Evolutionary conservation across 345 rosid genomes (phyloP).

Genomic region (Psidium guajava): DNA sequence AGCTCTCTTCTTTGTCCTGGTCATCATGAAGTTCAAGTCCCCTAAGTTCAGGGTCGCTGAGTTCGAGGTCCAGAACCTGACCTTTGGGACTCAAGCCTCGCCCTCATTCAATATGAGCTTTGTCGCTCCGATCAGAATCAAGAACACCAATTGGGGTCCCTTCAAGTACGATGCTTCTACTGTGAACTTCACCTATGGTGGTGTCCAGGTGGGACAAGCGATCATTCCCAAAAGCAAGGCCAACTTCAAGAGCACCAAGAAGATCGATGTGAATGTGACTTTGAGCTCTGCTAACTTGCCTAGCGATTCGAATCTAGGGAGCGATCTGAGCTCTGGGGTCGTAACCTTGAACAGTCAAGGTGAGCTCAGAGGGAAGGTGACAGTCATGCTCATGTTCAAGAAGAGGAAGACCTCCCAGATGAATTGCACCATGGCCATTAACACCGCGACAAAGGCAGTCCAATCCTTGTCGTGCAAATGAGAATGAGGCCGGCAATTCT

Average conservation of each 20-base stretch:
- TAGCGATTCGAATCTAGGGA: not conserved
- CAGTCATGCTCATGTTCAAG: not conserved
- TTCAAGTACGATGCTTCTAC: not conserved
- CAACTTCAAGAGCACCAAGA: not conserved
- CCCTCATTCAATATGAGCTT: conserved; percentile 1
- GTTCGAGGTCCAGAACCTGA: not conserved
- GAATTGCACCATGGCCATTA: not conserved
- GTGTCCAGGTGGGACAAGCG: not conserved
- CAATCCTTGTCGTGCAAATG: not conserved
- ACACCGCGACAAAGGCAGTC: not conserved
- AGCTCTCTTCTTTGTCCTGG: conserved; percentile 1
- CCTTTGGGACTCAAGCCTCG: not conserved
- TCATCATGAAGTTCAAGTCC: conserved; percentile 4
- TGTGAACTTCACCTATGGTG: not conserved
- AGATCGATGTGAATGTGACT: not conserved
- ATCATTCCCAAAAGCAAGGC: not conserved
- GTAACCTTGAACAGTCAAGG: not conserved
- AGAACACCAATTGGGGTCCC: conserved; percentile 7
- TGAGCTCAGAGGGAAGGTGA: not conserved
- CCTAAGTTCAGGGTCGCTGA: conserved; percentile 11
- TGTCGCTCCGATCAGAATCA: not conserved
- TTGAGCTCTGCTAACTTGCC: not conserved
- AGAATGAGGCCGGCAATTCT: not conserved
- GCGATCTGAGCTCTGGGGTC: not conserved
- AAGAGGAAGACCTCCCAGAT: conserved; percentile 1